A percentile compares a stretch with the other conserved stretches of the same genome.
Evolutionary conservation across 768 basidiomycete species (phyloP).

Genomic region (Hysterangium stoloniferum): DNA sequence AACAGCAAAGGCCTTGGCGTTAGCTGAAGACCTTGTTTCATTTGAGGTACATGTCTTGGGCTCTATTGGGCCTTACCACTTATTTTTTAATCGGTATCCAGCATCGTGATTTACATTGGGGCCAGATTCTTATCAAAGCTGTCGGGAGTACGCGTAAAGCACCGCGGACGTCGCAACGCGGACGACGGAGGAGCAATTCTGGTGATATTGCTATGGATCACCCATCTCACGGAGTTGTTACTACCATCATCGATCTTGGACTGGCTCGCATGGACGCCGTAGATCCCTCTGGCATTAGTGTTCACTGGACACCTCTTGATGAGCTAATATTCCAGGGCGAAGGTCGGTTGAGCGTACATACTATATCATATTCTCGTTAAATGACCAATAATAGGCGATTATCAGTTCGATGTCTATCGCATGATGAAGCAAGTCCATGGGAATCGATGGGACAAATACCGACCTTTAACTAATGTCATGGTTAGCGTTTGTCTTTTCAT

Average conservation of each 20-base stretch:
- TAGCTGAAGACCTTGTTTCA: slow-evolving; percentile 69
- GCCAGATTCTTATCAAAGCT: slow-evolving; percentile 79
- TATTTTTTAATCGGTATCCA: slow-evolving; percentile 29
- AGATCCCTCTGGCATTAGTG: slow-evolving; percentile 33
- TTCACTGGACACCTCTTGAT: slow-evolving; percentile 79
- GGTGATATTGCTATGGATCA: slow-evolving; percentile 52
- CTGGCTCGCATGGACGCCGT: slow-evolving; percentile 74
- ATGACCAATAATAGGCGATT: slow-evolving; percentile 50
- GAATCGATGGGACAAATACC: slow-evolving; percentile 62
- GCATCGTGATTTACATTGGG: slow-evolving; percentile 99
- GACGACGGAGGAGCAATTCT: slow-evolving; percentile 14
- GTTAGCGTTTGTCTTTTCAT: slow-evolving; percentile 38
- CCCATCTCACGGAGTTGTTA: slow-evolving; percentile 53
- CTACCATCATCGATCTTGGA: slow-evolving; percentile 92
- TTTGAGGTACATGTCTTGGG: slow-evolving; percentile 66
- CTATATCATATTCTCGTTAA: not conserved
- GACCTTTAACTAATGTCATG: slow-evolving; percentile 85
- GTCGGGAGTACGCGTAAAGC: slow-evolving; percentile 24
- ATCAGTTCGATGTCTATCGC: slow-evolving; percentile 93
- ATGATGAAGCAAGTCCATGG: slow-evolving; percentile 65
- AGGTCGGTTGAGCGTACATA: slow-evolving; percentile 37
- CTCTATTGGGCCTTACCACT: not conserved
- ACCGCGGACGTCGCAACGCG: slow-evolving; percentile 28
- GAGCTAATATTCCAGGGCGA: slow-evolving; percentile 88
- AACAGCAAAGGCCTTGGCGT: slow-evolving; percentile 64